Evolutionary conservation across 192 early-diverging fungal genomes (phyloP), one percentile per base, ranked within the genome.

Genomic region (Nowakowskiella sp.): DNA sequence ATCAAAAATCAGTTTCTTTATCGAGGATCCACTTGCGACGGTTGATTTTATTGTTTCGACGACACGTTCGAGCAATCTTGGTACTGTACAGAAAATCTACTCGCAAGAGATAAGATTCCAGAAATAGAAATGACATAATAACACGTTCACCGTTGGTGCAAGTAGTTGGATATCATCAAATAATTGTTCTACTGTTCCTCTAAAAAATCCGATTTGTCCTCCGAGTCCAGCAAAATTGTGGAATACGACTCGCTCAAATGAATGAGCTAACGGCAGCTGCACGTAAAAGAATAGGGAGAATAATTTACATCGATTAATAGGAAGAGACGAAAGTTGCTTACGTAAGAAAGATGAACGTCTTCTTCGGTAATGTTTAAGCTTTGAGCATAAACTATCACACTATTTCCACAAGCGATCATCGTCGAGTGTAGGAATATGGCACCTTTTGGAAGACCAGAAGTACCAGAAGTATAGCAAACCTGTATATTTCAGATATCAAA

Each of bases 41-140:
- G 13, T 19, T 39, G 19, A 19, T 19, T 13, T 39, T n/a, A 90
- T 62, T 48, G 73, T 80, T n/a, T 87, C 89, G 65, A 92, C 88
- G 55, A 97, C 78, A 16, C 90, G 82, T 66, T 87, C 91, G 62
- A 92, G 74, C 1, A 95, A 71, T 30, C 91, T 85, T 19, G 92
- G 92, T 19, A 95, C 92, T 34, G 84, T 70, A 7, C 81, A 74
- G 64, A 97, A 89, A 2, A 92, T 4, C 45, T 2, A 84, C 85
- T n/a, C n/a, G n/a, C n/a, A n/a, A n/a, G n/a, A n/a, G n/a, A n/a
- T n/a, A n/a, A n/a, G n/a, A n/a, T n/a, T n/a, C n/a, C n/a, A n/a
- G n/a, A n/a, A n/a, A n/a, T n/a, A n/a, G n/a, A n/a, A n/a, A n/a
- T n/a, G n/a, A n/a, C n/a, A n/a, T n/a, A n/a, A n/a, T n/a, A n/a